Percentiles rank a stretch among this genome's conserved stretches.
Conservation (phyloP, 495 filamentous ascomycete species). For the Penicillium soppii region DNA sequence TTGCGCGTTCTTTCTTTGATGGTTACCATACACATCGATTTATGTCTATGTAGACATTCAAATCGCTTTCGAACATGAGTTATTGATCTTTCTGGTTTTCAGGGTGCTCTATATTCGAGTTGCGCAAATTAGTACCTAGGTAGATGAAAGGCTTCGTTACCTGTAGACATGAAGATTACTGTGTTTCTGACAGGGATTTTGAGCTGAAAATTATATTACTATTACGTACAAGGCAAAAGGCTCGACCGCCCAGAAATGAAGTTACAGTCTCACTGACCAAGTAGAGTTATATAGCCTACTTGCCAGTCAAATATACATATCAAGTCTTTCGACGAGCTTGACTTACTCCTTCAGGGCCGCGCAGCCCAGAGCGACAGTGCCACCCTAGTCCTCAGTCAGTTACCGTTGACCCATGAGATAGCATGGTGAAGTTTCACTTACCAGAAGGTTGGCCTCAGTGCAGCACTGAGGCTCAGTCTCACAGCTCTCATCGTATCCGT, state of each 20-base stretch:
- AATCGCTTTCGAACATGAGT: too few relatives aligned
- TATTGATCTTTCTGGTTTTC: too few relatives aligned
- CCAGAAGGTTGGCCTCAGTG: constrained; percentile 35
- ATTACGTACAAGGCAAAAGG: background rate
- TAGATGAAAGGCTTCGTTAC: background rate
- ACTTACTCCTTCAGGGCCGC: background rate
- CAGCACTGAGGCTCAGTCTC: constrained; percentile 32
- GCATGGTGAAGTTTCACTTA: constrained; percentile 12
- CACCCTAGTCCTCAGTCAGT: background rate
- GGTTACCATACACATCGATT: too few relatives aligned
- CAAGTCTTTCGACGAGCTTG: background rate
- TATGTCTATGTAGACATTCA: too few relatives aligned
- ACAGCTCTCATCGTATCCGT: constrained; percentile 26
- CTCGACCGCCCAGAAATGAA: background rate
- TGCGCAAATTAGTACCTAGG: background rate
- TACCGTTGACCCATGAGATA: too few relatives aligned
- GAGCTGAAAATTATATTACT: background rate
- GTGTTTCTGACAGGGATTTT: background rate
- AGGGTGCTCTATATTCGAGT: too few relatives aligned
- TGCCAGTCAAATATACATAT: background rate
- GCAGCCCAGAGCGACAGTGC: constrained; percentile 5
- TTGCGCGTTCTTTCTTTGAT: too few relatives aligned
- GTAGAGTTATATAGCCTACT: background rate
- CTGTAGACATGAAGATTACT: too few relatives aligned
- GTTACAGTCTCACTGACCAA: background rate